phyloP scores from a whole-genome alignment of 768 basidiomycete species.

The Mycena galericulata region DNA sequence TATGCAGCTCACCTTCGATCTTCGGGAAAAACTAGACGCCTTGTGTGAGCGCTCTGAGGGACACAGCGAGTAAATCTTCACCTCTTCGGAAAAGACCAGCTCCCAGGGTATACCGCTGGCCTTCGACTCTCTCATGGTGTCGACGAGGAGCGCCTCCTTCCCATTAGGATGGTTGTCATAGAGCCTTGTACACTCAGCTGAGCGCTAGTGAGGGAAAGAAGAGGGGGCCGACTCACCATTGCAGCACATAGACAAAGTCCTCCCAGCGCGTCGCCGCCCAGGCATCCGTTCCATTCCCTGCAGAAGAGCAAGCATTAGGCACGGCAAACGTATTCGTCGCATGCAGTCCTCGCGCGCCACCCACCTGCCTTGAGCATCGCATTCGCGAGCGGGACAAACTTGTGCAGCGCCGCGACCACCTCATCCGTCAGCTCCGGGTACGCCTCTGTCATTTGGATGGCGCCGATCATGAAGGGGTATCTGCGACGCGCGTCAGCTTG shows the following conservation, averaged over 20 bases:
- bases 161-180: slow-evolving; percentile 65
- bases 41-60: neutral
- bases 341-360: neutral
- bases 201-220: neutral
- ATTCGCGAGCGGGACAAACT: slow-evolving; percentile 65
- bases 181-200: slow-evolving; percentile 52
- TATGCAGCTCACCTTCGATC: slow-evolving; percentile 16
- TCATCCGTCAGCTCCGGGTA: slow-evolving; percentile 55
- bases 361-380: slow-evolving; percentile 63
- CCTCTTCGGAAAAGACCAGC: slow-evolving; percentile 61
- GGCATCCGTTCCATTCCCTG: slow-evolving; percentile 58
- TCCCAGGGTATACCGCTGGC: slow-evolving; percentile 67
- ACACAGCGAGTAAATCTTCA: slow-evolving; percentile 26
- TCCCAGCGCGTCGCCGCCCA: slow-evolving; percentile 70
- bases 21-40: slow-evolving; percentile 58
- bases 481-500: slow-evolving; percentile 38
- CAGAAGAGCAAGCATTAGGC: neutral
- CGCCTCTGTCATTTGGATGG: slow-evolving; percentile 66
- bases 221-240: slow-evolving; percentile 53
- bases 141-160: slow-evolving; percentile 60
- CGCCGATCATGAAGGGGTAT: slow-evolving; percentile 70
- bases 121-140: slow-evolving; percentile 66
- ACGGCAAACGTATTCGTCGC: neutral
- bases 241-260: slow-evolving; percentile 66
- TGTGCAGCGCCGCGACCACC: slow-evolving; percentile 63